Evolutionary conservation across 306 rosid species (phyloP).

Genomic region (Cyclanthera cordifolia): DNA sequence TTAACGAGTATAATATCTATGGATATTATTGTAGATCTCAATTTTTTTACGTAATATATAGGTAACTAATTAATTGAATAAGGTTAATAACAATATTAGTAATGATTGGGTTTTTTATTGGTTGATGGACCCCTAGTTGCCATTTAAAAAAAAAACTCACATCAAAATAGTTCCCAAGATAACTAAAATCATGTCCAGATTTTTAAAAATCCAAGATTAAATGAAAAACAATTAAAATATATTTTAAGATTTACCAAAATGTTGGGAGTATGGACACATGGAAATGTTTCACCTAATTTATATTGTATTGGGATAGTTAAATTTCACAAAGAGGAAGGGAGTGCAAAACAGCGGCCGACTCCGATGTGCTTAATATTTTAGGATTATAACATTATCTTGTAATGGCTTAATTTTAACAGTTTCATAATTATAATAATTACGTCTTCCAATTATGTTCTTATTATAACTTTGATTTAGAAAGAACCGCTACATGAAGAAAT

Average conservation of each 20-base stretch:
- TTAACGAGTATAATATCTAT: too few relatives aligned
- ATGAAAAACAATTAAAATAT: not conserved
- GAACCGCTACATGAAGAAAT: too few relatives aligned
- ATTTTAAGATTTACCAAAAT: not conserved
- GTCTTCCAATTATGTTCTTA: too few relatives aligned
- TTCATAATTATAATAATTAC: too few relatives aligned
- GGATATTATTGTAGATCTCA: too few relatives aligned
- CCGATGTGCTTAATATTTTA: too few relatives aligned
- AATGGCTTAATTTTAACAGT: too few relatives aligned
- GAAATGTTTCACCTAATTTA: not conserved
- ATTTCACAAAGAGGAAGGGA: too few relatives aligned
- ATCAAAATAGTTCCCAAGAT: not conserved
- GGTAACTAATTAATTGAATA: not conserved
- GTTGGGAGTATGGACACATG: not conserved
- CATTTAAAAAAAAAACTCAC: not conserved
- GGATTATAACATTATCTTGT: too few relatives aligned
- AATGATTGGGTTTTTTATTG: not conserved
- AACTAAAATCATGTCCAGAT: not conserved
- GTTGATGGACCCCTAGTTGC: not conserved
- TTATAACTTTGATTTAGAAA: too few relatives aligned
- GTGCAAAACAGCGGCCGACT: too few relatives aligned
- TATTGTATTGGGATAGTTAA: not conserved
- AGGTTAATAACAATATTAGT: not conserved
- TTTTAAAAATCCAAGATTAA: not conserved
- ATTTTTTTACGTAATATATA: too few relatives aligned